A percentile compares a stretch with the other conserved stretches of the same genome.
Evolutionary conservation across 768 basidiomycete species (phyloP).

Genomic region (Podaxis pistillaris): DNA sequence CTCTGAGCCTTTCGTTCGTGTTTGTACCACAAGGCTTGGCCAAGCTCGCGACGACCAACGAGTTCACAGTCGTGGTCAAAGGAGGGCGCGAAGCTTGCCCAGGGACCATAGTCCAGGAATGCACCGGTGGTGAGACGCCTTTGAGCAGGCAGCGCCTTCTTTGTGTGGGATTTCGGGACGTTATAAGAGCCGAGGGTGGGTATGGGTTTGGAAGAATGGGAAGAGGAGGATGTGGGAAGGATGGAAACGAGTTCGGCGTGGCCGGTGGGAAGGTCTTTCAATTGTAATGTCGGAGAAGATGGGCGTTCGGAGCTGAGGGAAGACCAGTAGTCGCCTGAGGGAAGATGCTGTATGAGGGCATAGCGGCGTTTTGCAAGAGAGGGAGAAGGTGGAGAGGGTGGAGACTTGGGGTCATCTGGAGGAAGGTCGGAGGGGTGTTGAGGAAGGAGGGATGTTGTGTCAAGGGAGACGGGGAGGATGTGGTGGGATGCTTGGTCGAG

Average conservation of each 20-base stretch:
- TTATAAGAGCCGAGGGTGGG: slow-evolving; percentile 62
- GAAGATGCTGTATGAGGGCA: slow-evolving; percentile 78
- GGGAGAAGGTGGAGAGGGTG: slow-evolving; percentile 23
- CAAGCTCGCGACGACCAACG: slow-evolving; percentile 60
- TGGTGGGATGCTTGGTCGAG: slow-evolving; percentile 66
- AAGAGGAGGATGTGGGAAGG: slow-evolving; percentile 58
- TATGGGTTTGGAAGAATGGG: slow-evolving; percentile 29
- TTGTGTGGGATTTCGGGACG: slow-evolving; percentile 35
- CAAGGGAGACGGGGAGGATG: slow-evolving; percentile 42
- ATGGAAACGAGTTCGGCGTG: slow-evolving; percentile 77
- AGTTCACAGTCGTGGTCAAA: slow-evolving; percentile 80
- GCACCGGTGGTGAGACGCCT: slow-evolving; percentile 60
- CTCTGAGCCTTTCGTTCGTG: slow-evolving; percentile 39
- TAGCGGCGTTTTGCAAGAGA: slow-evolving; percentile 48
- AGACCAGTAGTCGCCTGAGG: slow-evolving; percentile 77
- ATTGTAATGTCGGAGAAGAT: slow-evolving; percentile 32
- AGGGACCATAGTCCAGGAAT: slow-evolving; percentile 79
- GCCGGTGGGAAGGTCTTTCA: slow-evolving; percentile 56
- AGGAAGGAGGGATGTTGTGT: slow-evolving; percentile 42
- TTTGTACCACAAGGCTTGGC: slow-evolving; percentile 54
- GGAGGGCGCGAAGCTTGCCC: slow-evolving; percentile 72
- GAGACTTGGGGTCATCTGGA: neutral
- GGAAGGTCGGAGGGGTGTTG: neutral
- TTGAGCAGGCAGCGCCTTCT: slow-evolving; percentile 42
- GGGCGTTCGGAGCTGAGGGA: slow-evolving; percentile 54